phyloP scores from a whole-genome alignment of 805 yeast genomes.

The Spathaspora girioi region DNA sequence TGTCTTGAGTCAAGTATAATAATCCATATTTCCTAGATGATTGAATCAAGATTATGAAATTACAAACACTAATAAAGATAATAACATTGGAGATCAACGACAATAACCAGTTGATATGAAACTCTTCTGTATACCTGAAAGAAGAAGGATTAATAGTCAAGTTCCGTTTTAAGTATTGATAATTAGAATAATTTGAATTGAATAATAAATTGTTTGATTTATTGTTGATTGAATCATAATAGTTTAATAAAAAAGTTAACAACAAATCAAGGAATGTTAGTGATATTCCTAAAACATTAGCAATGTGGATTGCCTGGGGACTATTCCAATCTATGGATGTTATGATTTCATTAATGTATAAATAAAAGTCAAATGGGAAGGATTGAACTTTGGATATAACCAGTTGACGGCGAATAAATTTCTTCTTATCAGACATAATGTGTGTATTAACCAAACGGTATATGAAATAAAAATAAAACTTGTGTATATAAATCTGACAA shows the following conservation, averaged over 20 bases:
- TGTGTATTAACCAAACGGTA: not conserved
- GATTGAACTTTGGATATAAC: constrained; percentile 25
- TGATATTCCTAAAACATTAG: constrained; percentile 3
- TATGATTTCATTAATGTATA: constrained; percentile 32
- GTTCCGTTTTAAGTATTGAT: constrained; percentile 23
- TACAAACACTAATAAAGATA: constrained; percentile 1
- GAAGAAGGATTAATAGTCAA: not conserved
- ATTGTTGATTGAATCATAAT: constrained; percentile 22
- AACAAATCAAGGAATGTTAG: constrained; percentile 15
- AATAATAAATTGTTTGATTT: constrained; percentile 31
- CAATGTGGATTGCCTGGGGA: constrained; percentile 15
- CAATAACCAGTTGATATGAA: constrained; percentile 4
- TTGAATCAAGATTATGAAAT: constrained; percentile 2
- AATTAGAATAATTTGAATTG: constrained; percentile 30
- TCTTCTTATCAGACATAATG: constrained; percentile 2
- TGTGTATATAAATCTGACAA: not conserved
- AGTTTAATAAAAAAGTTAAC: constrained; percentile 8
- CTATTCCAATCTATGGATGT: constrained; percentile 41
- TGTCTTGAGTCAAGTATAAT: constrained; percentile 13
- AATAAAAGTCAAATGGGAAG: constrained; percentile 35
- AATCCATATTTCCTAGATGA: constrained; percentile 28
- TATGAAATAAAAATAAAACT: too few species aligned
- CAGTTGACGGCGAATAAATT: constrained; percentile 23
- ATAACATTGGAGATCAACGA: constrained; percentile 2
- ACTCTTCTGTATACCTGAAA: not conserved